Evolutionary conservation across 176 grass and related monocot genomes (phyloP).

Genomic region (Oryza officinalis): DNA sequence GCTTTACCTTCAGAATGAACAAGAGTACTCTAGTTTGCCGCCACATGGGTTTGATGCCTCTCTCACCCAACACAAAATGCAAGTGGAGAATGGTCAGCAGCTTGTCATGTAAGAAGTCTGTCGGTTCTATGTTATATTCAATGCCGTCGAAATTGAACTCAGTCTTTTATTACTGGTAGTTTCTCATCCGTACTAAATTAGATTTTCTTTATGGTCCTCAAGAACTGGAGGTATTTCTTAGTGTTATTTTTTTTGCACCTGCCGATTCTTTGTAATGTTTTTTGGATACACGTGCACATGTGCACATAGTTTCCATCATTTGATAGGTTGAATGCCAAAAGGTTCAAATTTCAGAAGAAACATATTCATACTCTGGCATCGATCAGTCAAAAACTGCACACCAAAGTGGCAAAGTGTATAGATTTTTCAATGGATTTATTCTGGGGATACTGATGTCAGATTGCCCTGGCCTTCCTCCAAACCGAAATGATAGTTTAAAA

Average conservation of each 20-base stretch:
- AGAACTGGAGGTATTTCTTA: background rate
- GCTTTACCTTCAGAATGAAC: slow-evolving; percentile 49
- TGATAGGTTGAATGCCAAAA: background rate
- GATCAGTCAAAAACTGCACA: background rate
- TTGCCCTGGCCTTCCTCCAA: background rate
- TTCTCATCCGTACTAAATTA: background rate
- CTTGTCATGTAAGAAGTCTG: slow-evolving; percentile 39
- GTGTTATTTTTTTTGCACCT: background rate
- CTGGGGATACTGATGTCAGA: background rate
- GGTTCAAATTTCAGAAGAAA: background rate
- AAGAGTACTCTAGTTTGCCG: slow-evolving; percentile 56
- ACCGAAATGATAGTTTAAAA: background rate
- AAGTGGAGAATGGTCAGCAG: slow-evolving; percentile 53
- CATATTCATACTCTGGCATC: background rate
- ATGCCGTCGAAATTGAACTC: background rate
- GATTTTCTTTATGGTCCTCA: background rate
- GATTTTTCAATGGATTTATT: background rate
- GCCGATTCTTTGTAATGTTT: background rate
- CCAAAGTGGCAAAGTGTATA: no score
- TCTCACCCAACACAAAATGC: slow-evolving; percentile 46
- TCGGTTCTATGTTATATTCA: background rate
- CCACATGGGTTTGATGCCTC: slow-evolving; percentile 69
- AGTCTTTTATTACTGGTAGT: background rate
- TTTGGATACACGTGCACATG: background rate
- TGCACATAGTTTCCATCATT: background rate